Evolutionary conservation across 1,284 basidiomycete genomes (phyloP).

Genomic region (Chalciporus sp.): DNA sequence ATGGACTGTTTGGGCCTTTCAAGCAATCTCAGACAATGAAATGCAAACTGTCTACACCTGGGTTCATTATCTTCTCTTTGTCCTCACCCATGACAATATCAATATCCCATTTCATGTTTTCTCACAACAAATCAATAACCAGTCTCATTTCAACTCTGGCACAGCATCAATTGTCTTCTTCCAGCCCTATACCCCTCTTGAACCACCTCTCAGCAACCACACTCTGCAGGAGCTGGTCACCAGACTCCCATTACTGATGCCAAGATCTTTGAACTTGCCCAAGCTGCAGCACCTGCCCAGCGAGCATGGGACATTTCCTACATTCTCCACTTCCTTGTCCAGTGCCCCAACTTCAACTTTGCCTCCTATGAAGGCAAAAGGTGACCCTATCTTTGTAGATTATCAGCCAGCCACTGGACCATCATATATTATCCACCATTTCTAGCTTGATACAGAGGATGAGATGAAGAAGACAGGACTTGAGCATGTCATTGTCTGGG

Average conservation of each 20-base stretch:
- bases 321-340: slow-evolving; percentile 7
- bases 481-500: slow-evolving; percentile 7
- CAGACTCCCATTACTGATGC: background rate
- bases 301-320: background rate
- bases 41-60: background rate
- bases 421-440: background rate
- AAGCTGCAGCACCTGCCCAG: background rate
- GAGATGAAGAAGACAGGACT: slow-evolving; percentile 7
- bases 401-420: no score
- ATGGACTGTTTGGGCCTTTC: no score
- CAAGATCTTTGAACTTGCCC: background rate
- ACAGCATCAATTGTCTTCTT: background rate
- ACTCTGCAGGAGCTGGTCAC: background rate
- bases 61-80: no score
- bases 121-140: no score
- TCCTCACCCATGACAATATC: slow-evolving; percentile 41
- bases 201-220: background rate
- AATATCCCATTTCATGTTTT: slow-evolving; percentile 38
- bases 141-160: slow-evolving; percentile 5
- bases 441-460: background rate
- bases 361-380: slow-evolving; percentile 1
- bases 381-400: background rate
- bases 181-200: background rate
- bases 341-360: background rate
- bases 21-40: no score